Conservation (phyloP, 805 yeast genomes). For the Wickerhamiella qilinensis region DNA sequence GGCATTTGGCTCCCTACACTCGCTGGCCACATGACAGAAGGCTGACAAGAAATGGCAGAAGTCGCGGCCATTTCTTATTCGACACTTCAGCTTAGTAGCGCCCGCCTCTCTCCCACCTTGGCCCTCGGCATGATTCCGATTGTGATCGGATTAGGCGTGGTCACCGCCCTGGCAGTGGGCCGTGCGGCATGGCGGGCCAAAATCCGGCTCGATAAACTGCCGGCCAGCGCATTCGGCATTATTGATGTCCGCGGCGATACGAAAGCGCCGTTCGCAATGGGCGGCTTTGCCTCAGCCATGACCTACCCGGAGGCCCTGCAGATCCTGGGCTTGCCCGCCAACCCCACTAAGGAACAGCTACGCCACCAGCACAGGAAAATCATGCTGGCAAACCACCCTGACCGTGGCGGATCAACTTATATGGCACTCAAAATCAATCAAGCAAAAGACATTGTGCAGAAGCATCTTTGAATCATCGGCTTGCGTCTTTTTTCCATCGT, state of each 20-base stretch:
- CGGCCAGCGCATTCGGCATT: constrained; percentile 18
- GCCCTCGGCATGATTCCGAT: constrained; percentile 20
- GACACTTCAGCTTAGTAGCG: too few species aligned
- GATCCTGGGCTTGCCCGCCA: constrained; percentile 27
- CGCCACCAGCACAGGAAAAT: constrained; percentile 64
- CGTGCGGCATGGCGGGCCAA: constrained; percentile 22
- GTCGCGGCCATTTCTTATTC: too few species aligned
- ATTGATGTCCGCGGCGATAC: constrained; percentile 5
- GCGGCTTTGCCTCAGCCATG: constrained; percentile 28
- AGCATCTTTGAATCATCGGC: background rate
- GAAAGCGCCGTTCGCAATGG: constrained; percentile 15
- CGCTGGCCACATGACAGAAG: too few species aligned
- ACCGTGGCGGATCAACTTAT: constrained; percentile 82
- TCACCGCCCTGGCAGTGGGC: constrained; percentile 16
- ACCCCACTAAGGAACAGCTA: constrained; percentile 34
- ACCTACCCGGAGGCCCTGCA: constrained; percentile 36
- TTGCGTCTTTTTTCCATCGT: background rate
- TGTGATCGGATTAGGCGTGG: constrained; percentile 17
- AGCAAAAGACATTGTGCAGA: constrained; percentile 5
- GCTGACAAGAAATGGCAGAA: too few species aligned
- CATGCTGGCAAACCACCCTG: constrained; percentile 86
- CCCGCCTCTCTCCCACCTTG: too few species aligned
- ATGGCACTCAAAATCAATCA: constrained; percentile 85
- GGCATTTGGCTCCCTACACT: too few species aligned
- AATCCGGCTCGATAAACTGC: constrained; percentile 16